These are phyloP conservation scores for Naganishia kalamii DNA, from an alignment of 768 basidiomycete genomes.

Conservation along the genomic window DNA sequence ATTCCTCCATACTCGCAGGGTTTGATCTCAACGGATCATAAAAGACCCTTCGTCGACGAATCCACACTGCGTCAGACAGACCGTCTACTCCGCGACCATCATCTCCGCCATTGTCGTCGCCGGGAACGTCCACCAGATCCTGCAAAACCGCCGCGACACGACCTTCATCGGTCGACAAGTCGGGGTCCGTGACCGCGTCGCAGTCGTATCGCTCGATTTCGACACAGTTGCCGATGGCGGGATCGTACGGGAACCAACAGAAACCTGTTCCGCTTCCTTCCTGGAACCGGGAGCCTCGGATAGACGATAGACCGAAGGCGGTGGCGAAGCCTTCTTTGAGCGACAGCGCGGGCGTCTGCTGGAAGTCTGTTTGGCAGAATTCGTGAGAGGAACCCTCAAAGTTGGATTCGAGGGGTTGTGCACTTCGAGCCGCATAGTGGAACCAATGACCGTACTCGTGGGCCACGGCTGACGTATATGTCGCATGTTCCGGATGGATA, in stretches of 20 bases:
- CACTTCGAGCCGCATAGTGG: slow-evolving; percentile 4
- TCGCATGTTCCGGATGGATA: background rate
- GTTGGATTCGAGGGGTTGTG: background rate
- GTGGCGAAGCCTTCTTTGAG: slow-evolving; percentile 12
- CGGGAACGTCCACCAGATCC: slow-evolving; percentile 5
- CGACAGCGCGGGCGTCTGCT: background rate
- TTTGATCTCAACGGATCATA: slow-evolving; percentile 11
- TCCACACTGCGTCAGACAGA: background rate
- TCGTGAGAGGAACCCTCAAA: background rate
- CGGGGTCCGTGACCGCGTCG: background rate
- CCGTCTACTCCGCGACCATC: background rate
- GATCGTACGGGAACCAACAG: background rate
- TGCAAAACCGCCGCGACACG: slow-evolving; percentile 2
- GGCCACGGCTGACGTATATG: background rate
- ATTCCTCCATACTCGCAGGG: slow-evolving; percentile 16
- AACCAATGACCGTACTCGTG: slow-evolving; percentile 21
- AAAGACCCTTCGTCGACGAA: background rate
- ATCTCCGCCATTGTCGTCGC: slow-evolving; percentile 8
- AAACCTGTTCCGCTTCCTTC: slow-evolving; percentile 2
- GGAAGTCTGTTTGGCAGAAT: slow-evolving; percentile 2
- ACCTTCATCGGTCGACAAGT: slow-evolving; percentile 5
- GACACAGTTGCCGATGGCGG: background rate
- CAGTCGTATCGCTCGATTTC: slow-evolving; percentile 13
- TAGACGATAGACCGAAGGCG: slow-evolving; percentile 13
- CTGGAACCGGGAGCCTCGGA: background rate